Evolutionary conservation across 306 rosid genomes (phyloP).

Genomic region (Pueraria montana): DNA sequence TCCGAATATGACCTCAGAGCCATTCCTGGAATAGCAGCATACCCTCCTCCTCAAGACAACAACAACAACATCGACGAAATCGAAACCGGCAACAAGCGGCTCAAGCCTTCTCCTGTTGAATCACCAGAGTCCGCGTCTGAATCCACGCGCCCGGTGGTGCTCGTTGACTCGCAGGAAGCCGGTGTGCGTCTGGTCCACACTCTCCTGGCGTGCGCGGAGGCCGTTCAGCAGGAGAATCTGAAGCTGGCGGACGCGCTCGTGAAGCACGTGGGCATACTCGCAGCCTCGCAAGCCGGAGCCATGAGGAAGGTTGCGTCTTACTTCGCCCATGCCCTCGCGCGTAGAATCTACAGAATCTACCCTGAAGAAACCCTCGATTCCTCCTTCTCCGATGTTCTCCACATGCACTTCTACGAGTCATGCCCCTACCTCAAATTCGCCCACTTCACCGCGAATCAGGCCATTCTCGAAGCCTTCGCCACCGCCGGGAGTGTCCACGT

Average conservation of each 20-base stretch:
- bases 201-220: conserved; percentile 87
- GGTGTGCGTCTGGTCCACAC: conserved; percentile 90
- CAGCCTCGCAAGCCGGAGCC: conserved; percentile 75
- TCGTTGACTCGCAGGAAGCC: conserved; percentile 72
- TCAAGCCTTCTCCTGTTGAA: conserved; percentile 49
- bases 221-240: conserved; percentile 68
- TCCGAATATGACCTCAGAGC: conserved; percentile 87
- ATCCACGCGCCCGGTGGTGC: conserved; percentile 66
- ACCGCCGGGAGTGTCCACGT: conserved; percentile 73
- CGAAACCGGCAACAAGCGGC: conserved; percentile 50
- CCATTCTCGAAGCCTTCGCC: conserved; percentile 80
- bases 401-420: conserved; percentile 86
- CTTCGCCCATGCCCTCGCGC: conserved; percentile 73
- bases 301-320: conserved; percentile 82
- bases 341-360: conserved; percentile 66
- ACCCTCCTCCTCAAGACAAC: conserved; percentile 49
- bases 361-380: conserved; percentile 62
- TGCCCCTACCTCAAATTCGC: conserved; percentile 89
- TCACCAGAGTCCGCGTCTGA: conserved; percentile 46
- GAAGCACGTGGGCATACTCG: conserved; percentile 68
- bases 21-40: conserved; percentile 82
- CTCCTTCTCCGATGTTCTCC: conserved; percentile 64
- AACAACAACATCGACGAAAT: not conserved
- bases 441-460: conserved; percentile 94
- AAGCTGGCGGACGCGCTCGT: conserved; percentile 73